A percentile compares a stretch with the other conserved stretches of the same genome.
phyloP scores from a whole-genome alignment of 768 basidiomycete genomes.

The Suillus bovinus region DNA sequence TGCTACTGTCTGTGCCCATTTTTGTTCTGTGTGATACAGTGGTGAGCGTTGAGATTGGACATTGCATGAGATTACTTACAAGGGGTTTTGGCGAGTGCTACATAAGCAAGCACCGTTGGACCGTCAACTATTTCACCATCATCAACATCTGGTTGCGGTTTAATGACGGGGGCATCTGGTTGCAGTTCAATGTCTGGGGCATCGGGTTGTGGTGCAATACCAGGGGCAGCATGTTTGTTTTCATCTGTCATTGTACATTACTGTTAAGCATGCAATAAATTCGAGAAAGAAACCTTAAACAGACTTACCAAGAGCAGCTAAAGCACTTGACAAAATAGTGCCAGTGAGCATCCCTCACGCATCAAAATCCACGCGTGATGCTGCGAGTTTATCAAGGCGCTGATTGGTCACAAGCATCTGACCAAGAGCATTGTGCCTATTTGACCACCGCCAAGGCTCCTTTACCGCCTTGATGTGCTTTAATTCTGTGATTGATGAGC shows the following conservation, averaged over 20 bases:
- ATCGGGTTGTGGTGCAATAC: too few species aligned
- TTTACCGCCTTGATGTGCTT: background rate
- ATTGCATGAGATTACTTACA: background rate
- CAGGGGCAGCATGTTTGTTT: too few species aligned
- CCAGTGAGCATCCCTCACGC: slow-evolving; percentile 16
- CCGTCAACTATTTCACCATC: background rate
- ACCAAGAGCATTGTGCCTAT: background rate
- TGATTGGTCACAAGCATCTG: background rate
- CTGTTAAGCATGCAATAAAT: too few species aligned
- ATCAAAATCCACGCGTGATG: background rate
- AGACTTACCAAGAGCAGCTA: too few species aligned
- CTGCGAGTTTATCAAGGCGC: too few species aligned
- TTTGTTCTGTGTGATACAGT: background rate
- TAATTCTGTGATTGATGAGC: background rate
- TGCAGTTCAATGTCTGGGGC: background rate
- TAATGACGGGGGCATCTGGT: too few species aligned
- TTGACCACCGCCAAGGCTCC: background rate
- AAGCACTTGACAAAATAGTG: too few species aligned
- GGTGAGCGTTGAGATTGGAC: background rate
- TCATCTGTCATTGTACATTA: too few species aligned
- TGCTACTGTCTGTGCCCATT: background rate
- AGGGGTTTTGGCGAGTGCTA: background rate
- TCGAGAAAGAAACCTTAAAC: too few species aligned
- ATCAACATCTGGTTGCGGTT: background rate
- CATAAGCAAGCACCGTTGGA: background rate